Evolutionary conservation across 768 basidiomycete species (phyloP).

Genomic region (Phylloporus sp.): DNA sequence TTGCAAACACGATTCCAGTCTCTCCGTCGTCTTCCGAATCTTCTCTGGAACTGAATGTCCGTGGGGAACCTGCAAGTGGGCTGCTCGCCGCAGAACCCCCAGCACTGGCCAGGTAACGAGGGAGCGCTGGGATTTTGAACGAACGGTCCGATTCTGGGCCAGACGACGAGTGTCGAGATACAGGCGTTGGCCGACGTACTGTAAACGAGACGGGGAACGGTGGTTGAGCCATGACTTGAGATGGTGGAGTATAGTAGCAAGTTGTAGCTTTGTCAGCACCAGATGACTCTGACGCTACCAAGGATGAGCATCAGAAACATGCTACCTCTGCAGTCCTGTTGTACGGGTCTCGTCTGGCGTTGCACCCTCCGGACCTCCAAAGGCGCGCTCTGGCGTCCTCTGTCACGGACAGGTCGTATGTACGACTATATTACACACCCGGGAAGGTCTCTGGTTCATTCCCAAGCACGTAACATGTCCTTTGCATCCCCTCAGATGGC

Average conservation of each 20-base stretch:
- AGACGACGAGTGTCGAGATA: constrained; percentile 58
- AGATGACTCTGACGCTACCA: neutral
- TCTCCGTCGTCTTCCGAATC: constrained; percentile 27
- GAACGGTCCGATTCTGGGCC: constrained; percentile 57
- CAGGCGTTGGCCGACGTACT: constrained; percentile 72
- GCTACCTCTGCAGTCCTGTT: neutral
- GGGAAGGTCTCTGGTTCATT: neutral
- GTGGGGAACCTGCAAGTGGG: constrained; percentile 55
- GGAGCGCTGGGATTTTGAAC: constrained; percentile 61
- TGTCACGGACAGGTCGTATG: neutral
- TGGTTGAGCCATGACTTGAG: constrained; percentile 18
- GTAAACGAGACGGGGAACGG: constrained; percentile 72
- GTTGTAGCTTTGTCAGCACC: constrained; percentile 5
- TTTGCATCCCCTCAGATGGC: constrained; percentile 22
- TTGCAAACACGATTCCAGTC: constrained; percentile 23
- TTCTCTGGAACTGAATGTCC: constrained; percentile 22
- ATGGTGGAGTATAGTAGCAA: no score
- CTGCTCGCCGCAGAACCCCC: constrained; percentile 46
- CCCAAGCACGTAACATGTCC: constrained; percentile 3
- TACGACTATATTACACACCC: neutral
- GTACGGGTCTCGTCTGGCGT: neutral
- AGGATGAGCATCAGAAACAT: neutral
- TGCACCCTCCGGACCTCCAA: neutral
- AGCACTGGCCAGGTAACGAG: constrained; percentile 46
- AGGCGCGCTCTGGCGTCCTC: no score